Percentiles rank a stretch among this genome's conserved stretches.
Conservation (phyloP, 768 basidiomycete genomes). For the Russula sp. region DNA sequence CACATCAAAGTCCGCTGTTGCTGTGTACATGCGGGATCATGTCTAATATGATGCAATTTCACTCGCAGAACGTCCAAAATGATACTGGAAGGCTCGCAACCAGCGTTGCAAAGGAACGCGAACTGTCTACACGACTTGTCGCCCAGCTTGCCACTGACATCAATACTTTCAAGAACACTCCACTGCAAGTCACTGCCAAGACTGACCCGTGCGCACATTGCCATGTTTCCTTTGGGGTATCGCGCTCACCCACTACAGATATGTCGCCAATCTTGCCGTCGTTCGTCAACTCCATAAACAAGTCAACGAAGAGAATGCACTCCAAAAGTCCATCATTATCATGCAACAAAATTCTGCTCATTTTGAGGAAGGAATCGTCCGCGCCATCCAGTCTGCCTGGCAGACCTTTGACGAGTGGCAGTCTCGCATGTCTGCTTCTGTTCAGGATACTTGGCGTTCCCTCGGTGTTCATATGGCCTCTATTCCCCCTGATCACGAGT, state of each 20-base stretch:
- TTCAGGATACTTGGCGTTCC: conserved; percentile 70
- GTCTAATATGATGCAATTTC: not conserved
- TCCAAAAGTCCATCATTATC: conserved; percentile 96
- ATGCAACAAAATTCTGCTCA: conserved; percentile 97
- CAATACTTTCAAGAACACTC: conserved; percentile 93
- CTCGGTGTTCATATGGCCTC: conserved; percentile 74
- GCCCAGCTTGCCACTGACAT: conserved; percentile 85
- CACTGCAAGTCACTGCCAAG: conserved; percentile 75
- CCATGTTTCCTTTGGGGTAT: conserved; percentile 29
- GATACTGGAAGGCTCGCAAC: conserved; percentile 92
- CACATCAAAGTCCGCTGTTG: conserved; percentile 75
- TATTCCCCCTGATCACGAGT: conserved; percentile 84
- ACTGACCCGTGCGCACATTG: conserved; percentile 73
- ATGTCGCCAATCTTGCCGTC: conserved; percentile 68
- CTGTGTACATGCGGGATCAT: not conserved
- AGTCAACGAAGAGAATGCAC: conserved; percentile 94
- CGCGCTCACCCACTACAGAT: conserved; percentile 39
- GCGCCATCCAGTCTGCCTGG: conserved; percentile 95
- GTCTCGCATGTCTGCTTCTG: conserved; percentile 67
- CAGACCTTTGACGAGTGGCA: conserved; percentile 95
- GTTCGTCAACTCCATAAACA: conserved; percentile 82
- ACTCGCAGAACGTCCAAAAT: conserved; percentile 81
- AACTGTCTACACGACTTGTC: conserved; percentile 78
- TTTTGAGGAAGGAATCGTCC: conserved; percentile 96
- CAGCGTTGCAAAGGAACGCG: conserved; percentile 89